Conservation (phyloP, 495 filamentous ascomycete species). For the Aspergillus taichungensis region DNA sequence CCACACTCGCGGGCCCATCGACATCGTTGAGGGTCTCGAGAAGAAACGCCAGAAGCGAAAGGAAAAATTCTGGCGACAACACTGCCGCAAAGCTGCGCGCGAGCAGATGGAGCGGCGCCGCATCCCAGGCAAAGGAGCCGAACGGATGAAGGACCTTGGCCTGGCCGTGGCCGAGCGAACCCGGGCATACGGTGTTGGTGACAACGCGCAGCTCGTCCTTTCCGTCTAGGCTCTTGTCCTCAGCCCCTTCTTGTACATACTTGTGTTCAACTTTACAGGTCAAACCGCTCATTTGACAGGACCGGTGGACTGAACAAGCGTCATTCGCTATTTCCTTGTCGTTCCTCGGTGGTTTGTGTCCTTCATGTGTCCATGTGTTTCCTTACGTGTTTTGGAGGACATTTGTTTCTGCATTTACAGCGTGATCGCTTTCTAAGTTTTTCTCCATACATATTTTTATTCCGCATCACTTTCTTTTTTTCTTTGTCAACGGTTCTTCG, state of each 20-base stretch:
- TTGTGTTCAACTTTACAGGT: slow-evolving; percentile 20
- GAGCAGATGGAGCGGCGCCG: slow-evolving; percentile 50
- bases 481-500: slow-evolving; percentile 13
- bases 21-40: slow-evolving; percentile 94
- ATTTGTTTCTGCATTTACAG: slow-evolving; percentile 22
- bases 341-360: slow-evolving; percentile 12
- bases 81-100: slow-evolving; percentile 58
- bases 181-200: slow-evolving; percentile 54
- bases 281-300: slow-evolving; percentile 6
- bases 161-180: slow-evolving; percentile 69
- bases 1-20: slow-evolving; percentile 76
- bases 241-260: slow-evolving; percentile 33
- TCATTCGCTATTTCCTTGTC: slow-evolving; percentile 9
- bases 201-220: slow-evolving; percentile 67
- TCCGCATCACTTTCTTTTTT: slow-evolving; percentile 2
- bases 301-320: slow-evolving; percentile 2
- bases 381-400: slow-evolving; percentile 5
- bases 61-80: slow-evolving; percentile 82
- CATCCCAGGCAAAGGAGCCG: slow-evolving; percentile 74
- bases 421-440: slow-evolving; percentile 11
- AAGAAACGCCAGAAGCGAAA: slow-evolving; percentile 83
- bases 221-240: slow-evolving; percentile 48
- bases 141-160: slow-evolving; percentile 91
- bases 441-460: slow-evolving; percentile 15
- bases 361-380: neutral